A percentile compares a stretch with the other conserved stretches of the same genome.
phyloP scores from a whole-genome alignment of 495 filamentous ascomycete genomes.

The Aspergillus conjunctus region DNA sequence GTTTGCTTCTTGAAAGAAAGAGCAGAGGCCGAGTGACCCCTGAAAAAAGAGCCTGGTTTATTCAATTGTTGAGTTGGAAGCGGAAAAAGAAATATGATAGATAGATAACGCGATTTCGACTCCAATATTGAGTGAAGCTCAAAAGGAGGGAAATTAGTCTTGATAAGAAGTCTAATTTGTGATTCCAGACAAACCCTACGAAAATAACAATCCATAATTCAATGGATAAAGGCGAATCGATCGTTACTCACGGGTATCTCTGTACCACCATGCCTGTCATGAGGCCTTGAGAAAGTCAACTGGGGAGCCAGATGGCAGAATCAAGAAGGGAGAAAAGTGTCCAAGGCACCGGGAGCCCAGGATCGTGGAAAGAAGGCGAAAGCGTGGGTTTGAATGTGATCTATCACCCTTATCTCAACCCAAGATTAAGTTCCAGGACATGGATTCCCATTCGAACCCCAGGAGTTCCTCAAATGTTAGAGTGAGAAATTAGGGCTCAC shows the following conservation, averaged over 20 bases:
- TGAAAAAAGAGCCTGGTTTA: neutral
- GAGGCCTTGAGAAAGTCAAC: neutral
- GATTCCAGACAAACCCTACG: neutral
- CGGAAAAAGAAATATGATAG: neutral
- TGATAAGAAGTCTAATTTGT: neutral
- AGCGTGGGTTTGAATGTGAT: neutral
- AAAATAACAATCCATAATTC: neutral
- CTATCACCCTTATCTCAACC: neutral
- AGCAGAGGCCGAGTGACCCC: neutral
- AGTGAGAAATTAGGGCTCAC: neutral
- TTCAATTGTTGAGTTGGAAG: neutral
- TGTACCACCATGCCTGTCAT: no score
- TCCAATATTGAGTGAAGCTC: neutral
- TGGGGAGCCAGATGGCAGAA: neutral
- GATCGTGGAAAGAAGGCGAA: neutral
- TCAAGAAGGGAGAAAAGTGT: neutral
- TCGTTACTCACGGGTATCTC: neutral
- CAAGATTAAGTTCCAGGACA: neutral
- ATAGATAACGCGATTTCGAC: neutral
- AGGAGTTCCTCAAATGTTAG: constrained; percentile 2
- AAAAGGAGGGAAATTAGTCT: neutral
- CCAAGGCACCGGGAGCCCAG: neutral
- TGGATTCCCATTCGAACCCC: neutral
- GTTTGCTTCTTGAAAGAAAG: neutral
- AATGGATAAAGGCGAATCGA: neutral